Evolutionary conservation across 805 yeast species (phyloP), one percentile per base, ranked within the genome.

Genomic region (Candida montana): DNA sequence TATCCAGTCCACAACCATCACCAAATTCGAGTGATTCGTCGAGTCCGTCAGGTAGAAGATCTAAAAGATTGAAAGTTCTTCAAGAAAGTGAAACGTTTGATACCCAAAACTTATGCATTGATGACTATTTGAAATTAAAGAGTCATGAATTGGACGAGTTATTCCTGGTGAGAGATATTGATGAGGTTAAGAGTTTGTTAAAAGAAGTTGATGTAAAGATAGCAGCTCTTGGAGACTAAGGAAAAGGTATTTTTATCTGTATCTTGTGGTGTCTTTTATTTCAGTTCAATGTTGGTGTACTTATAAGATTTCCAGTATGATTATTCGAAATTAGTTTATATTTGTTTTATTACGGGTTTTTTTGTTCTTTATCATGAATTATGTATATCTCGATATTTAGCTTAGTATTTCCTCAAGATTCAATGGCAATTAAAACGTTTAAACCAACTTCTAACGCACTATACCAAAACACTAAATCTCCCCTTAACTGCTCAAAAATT

Each of bases 11-110:
- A 30, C 42, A 52, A n/a, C 18, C 51, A 7, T 43, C 62, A 39
- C 56, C 59, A 46, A 20, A 46, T 32, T 23, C 55, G 48, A 28
- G 49, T 42, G 33, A 33, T 35, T 26, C 32, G 21, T n/a, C 18
- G 4, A 40, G 20, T 18, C 50, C 36, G 36, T 45, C 38, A 35
- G 45, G 30, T 36, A 48, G 58, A 35, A 43, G 50, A 23, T 52
- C 55, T 5, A 58, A 55, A 37, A 51, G 62, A 40, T 34, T 51
- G 32, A 59, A 52, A 37, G n/a, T 51, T 11, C 45, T 42, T 20
- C 24, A 45, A 12, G 50, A 42, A 2, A n/a, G 34, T 9, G 50
- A 49, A 20, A 30, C n/a, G 1, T 47, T 31, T 21, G 40, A 47
- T 7, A 35, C 39, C 3, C 18, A 37, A 27, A 27, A 44, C 0